Evolutionary conservation across 1,139 yeast species (phyloP).

Genomic region (Diutina catenulata): DNA sequence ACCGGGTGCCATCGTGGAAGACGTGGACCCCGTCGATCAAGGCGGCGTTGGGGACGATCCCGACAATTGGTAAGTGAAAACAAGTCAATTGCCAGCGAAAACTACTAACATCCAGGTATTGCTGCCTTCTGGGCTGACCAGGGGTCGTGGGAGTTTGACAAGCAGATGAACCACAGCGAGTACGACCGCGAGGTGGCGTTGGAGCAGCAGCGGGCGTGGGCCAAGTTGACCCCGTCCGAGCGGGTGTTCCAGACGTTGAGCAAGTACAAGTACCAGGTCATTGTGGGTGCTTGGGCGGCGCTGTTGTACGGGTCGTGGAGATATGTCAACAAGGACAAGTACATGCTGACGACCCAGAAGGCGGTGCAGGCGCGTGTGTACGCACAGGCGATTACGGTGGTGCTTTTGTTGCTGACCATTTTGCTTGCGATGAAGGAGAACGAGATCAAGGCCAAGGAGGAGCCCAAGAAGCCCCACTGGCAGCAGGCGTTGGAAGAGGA

Average conservation of each 20-base stretch:
- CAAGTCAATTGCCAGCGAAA: too few species aligned
- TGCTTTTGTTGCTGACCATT: not conserved
- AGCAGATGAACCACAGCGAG: conserved; percentile 24
- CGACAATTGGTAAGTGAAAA: conserved; percentile 32
- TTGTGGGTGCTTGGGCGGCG: conserved; percentile 10
- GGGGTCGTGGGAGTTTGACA: conserved; percentile 38
- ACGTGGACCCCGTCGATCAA: conserved; percentile 29
- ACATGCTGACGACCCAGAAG: not conserved
- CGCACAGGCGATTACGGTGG: conserved; percentile 4
- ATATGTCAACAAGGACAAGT: not conserved
- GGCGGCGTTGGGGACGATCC: conserved; percentile 28
- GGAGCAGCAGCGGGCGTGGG: conserved; percentile 16
- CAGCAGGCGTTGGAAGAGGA: not conserved
- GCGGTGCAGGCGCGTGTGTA: conserved; percentile 2
- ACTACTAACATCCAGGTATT: too few species aligned
- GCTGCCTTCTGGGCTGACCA: conserved; percentile 36
- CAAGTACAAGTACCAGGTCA: conserved; percentile 10
- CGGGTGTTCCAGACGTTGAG: conserved; percentile 8
- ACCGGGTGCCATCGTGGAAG: conserved; percentile 23
- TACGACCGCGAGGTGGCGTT: conserved; percentile 15
- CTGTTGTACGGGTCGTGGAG: not conserved
- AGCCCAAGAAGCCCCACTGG: not conserved
- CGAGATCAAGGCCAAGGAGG: not conserved
- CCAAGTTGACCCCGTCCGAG: conserved; percentile 12
- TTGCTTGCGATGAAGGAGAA: not conserved